These are phyloP conservation scores for Starmerella floricola DNA, from an alignment of 805 yeast genomes.

Conservation along the genomic window DNA sequence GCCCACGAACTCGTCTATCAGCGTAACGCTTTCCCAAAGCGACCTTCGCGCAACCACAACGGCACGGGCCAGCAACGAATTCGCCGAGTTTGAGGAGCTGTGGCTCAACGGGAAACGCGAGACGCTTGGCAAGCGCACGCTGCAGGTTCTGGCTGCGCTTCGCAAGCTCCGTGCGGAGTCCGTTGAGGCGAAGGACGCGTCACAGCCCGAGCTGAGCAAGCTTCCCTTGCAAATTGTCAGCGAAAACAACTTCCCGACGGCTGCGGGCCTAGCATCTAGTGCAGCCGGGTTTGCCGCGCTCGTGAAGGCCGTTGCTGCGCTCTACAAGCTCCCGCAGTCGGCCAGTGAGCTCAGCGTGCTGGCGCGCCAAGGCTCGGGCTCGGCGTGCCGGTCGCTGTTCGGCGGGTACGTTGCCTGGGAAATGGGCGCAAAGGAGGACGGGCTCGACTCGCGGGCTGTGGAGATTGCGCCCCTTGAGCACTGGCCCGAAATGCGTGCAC, in stretches of 20 bases:
- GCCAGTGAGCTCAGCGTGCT: constrained; percentile 77
- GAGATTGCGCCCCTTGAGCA: constrained; percentile 72
- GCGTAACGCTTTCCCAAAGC: constrained; percentile 83
- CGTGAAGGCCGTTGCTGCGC: constrained; percentile 73
- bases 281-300: constrained; percentile 99
- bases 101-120: constrained; percentile 82
- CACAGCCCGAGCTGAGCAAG: constrained; percentile 38
- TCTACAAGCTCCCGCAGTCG: constrained; percentile 76
- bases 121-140: constrained; percentile 43
- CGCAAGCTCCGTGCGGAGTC: constrained; percentile 51
- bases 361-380: constrained; percentile 97
- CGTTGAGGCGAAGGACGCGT: constrained; percentile 44
- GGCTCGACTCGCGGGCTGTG: constrained; percentile 90
- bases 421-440: constrained; percentile 68
- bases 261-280: constrained; percentile 95
- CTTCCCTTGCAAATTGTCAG: constrained; percentile 71
- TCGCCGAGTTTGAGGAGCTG: constrained; percentile 46
- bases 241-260: constrained; percentile 96
- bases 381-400: constrained; percentile 92
- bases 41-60: constrained; percentile 88
- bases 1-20: constrained; percentile 92
- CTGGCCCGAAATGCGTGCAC: constrained; percentile 92
- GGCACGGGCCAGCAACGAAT: constrained; percentile 53
- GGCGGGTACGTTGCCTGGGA: constrained; percentile 99
- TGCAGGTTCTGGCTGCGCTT: constrained; percentile 62